A percentile compares a stretch with the other conserved stretches of the same genome.
Conservation (phyloP, 805 yeast genomes). For the Blastobotrys chiropterorum region DNA sequence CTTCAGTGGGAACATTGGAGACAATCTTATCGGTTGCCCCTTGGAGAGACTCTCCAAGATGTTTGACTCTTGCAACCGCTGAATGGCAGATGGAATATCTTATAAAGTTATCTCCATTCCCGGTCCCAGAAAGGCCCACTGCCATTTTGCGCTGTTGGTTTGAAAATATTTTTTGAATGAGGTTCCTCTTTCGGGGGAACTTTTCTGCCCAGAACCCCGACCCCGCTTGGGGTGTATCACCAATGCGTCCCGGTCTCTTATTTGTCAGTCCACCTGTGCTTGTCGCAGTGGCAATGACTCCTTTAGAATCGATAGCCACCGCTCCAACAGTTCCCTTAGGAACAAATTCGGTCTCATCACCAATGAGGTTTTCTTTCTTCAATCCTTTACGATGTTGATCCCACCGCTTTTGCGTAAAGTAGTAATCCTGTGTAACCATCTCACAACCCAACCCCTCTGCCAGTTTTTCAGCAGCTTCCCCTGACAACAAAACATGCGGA, state of each 20-base stretch:
- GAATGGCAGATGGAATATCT: not conserved
- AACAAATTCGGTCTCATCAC: not conserved
- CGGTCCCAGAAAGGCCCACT: slow-evolving; percentile 1
- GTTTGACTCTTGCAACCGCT: not conserved
- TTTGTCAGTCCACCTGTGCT: slow-evolving; percentile 1
- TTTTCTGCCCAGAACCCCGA: not conserved
- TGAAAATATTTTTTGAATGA: not conserved
- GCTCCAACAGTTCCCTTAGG: slow-evolving; percentile 1
- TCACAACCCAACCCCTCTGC: slow-evolving; percentile 1
- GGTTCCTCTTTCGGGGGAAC: not conserved
- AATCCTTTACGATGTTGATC: not conserved
- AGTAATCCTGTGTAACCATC: not conserved
- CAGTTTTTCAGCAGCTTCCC: not conserved
- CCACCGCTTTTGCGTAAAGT: not conserved
- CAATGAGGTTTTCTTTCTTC: not conserved
- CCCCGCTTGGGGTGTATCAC: not conserved
- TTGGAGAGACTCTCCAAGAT: not conserved
- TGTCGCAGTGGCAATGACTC: not conserved
- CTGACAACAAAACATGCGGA: not conserved
- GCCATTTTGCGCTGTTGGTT: not conserved
- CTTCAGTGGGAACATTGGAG: not conserved
- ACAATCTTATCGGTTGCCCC: not conserved
- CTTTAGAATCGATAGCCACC: not conserved
- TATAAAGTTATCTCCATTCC: not conserved
- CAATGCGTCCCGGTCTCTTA: not conserved